phyloP scores from a whole-genome alignment of 2,329 filamentous ascomycete genomes.

The Colletotrichum abscissum region DNA sequence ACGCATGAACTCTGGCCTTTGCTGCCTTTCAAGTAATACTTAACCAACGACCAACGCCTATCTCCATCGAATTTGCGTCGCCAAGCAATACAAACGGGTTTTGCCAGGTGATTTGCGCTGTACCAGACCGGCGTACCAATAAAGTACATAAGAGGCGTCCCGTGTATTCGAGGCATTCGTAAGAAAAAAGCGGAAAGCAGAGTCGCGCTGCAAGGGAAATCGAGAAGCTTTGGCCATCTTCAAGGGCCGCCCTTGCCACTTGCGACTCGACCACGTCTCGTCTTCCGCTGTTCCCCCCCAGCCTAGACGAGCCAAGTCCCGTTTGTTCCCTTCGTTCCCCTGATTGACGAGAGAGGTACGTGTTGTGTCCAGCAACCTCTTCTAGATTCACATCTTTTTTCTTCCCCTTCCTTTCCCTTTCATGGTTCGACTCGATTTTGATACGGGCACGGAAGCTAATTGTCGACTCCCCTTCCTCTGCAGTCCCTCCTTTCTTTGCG shows the following conservation, averaged over 20 bases:
- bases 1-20: conserved; percentile 21
- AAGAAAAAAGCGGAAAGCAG: background rate
- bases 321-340: conserved; percentile 26
- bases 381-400: background rate
- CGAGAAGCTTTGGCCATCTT: conserved; percentile 34
- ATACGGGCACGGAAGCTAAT: conserved; percentile 20
- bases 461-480: background rate
- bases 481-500: conserved; percentile 5
- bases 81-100: conserved; percentile 12
- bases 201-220: background rate
- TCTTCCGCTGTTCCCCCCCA: conserved; percentile 12
- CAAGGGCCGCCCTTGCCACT: conserved; percentile 32
- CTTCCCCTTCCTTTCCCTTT: background rate
- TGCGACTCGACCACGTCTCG: conserved; percentile 36
- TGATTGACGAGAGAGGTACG: conserved; percentile 25
- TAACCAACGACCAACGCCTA: background rate
- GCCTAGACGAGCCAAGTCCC: conserved; percentile 16
- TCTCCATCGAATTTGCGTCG: conserved; percentile 1
- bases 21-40: conserved; percentile 7
- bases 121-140: background rate
- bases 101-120: background rate
- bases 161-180: background rate
- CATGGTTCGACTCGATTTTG: background rate
- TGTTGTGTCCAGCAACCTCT: background rate
- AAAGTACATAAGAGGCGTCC: background rate